These are phyloP conservation scores for Cladophialophora carrionii DNA, from an alignment of 2,329 filamentous ascomycete species.

Conservation along the genomic window DNA sequence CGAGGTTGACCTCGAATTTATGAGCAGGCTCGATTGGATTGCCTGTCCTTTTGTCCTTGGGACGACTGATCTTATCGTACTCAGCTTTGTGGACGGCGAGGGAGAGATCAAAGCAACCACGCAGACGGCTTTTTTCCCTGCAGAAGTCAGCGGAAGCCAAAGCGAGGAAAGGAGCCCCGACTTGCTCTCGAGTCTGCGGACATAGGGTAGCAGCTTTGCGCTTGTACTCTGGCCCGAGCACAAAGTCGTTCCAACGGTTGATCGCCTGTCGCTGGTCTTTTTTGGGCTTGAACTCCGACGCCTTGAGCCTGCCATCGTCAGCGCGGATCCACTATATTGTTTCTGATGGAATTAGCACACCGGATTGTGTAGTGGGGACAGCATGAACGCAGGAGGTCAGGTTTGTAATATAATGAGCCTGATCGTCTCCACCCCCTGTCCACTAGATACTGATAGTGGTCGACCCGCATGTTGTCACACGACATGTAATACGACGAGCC, in stretches of 20 bases:
- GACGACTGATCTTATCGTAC: constrained; percentile 50
- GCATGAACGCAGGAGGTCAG: constrained; percentile 71
- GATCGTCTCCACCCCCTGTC: constrained; percentile 56
- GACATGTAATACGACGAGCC: constrained; percentile 53
- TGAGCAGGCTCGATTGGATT: constrained; percentile 53
- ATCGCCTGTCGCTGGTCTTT: constrained; percentile 53
- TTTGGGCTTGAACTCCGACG: constrained; percentile 48
- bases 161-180: constrained; percentile 1
- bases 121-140: constrained; percentile 51
- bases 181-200: constrained; percentile 51
- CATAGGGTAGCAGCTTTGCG: constrained; percentile 51
- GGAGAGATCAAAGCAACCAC: constrained; percentile 50
- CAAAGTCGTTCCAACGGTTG: constrained; percentile 54
- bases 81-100: constrained; percentile 51
- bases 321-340: constrained; percentile 9
- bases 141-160: constrained; percentile 13
- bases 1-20: constrained; percentile 54
- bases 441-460: constrained; percentile 54
- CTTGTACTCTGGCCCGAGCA: constrained; percentile 54
- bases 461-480: constrained; percentile 49
- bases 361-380: constrained; percentile 76
- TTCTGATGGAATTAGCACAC: constrained; percentile 38
- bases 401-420: constrained; percentile 55
- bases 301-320: constrained; percentile 46
- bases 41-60: constrained; percentile 50